Evolutionary conservation across 2,329 filamentous ascomycete genomes (phyloP).

Genomic region (Plectosphaerella plurivora): DNA sequence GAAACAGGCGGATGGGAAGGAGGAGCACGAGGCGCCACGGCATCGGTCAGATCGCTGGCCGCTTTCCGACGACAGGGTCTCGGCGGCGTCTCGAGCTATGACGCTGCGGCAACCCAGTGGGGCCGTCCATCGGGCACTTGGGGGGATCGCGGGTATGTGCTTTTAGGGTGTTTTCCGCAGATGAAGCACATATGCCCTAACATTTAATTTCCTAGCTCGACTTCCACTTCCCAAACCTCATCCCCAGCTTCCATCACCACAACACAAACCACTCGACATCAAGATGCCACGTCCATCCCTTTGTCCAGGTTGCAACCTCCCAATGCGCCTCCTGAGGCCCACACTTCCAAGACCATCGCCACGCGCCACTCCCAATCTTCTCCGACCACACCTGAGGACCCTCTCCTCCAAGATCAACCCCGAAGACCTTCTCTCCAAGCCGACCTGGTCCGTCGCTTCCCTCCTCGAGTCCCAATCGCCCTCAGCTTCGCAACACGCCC

Average conservation of each 20-base stretch:
- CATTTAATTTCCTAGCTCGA: not conserved
- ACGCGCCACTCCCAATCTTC: constrained; percentile 7
- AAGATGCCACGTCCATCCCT: not conserved
- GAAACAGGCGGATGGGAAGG: not conserved
- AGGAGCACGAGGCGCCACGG: not conserved
- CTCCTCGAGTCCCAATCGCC: constrained; percentile 47
- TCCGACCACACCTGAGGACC: not conserved
- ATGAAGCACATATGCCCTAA: not conserved
- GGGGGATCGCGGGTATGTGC: too few relatives aligned
- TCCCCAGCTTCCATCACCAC: not conserved
- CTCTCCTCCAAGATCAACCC: constrained; percentile 1
- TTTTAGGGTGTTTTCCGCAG: not conserved
- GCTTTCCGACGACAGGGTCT: constrained; percentile 1
- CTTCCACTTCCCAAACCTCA: not conserved
- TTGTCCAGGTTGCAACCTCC: not conserved
- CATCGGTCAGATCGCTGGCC: not conserved
- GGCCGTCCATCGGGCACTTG: too few relatives aligned
- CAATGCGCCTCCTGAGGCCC: not conserved
- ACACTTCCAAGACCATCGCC: not conserved
- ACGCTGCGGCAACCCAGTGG: not conserved
- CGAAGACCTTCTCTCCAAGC: constrained; percentile 56
- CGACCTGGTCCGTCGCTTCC: constrained; percentile 79
- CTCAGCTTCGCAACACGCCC: constrained; percentile 11
- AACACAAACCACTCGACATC: not conserved
- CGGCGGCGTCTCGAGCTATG: constrained; percentile 3